Conservation (phyloP, 148 eudicot species). For the Rhododendron williamsianum region DNA sequence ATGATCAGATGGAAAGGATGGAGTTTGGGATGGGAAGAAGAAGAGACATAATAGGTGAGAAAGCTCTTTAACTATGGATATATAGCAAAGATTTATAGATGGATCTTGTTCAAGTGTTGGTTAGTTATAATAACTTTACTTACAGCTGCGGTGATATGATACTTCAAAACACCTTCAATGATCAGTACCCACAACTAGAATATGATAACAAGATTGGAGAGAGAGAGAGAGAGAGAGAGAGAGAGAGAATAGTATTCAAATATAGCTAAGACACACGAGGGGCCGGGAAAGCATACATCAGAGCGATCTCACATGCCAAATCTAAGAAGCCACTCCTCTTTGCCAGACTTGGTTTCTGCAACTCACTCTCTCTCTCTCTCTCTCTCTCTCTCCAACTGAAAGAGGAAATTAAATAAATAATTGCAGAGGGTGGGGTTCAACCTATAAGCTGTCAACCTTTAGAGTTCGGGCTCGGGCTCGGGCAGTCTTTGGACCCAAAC, state of each 20-base stretch:
- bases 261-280: slow-evolving; percentile 6
- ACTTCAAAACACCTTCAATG: neutral
- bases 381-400: neutral
- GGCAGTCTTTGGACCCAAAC: neutral
- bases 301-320: slow-evolving; percentile 22
- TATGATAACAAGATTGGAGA: neutral
- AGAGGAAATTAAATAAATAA: neutral
- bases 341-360: neutral
- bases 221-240: slow-evolving; percentile 10
- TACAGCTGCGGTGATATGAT: slow-evolving; percentile 3
- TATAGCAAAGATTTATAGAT: neutral
- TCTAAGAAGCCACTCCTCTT: neutral
- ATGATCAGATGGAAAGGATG: neutral
- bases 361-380: neutral
- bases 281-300: neutral
- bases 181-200: neutral
- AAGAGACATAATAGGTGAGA: neutral
- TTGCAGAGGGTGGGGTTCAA: neutral
- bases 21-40: neutral
- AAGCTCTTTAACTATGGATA: neutral
- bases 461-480: neutral
- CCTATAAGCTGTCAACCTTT: neutral
- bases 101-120: neutral
- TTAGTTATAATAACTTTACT: neutral
- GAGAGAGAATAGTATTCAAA: neutral